A percentile compares a stretch with the other conserved stretches of the same genome.
Evolutionary conservation across 345 rosid species (phyloP).

Genomic region (Crucihimalaya himalaica): DNA sequence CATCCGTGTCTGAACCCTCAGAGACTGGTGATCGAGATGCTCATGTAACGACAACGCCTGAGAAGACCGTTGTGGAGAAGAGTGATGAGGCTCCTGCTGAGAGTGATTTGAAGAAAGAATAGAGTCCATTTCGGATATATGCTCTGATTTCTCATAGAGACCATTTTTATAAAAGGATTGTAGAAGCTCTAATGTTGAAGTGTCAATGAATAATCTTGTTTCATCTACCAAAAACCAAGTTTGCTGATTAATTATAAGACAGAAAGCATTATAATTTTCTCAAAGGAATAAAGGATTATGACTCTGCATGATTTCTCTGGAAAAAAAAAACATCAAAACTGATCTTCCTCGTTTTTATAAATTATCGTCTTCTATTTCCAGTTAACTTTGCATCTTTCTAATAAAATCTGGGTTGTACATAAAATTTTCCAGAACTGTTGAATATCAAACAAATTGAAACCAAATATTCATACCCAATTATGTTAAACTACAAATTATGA

Average conservation of each 20-base stretch:
- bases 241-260: slow-evolving; percentile 5
- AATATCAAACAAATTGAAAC: no score
- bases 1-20: slow-evolving; percentile 44
- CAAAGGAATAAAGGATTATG: no score
- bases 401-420: no score
- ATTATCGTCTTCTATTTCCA: not conserved
- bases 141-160: slow-evolving; percentile 17
- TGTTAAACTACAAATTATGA: no score
- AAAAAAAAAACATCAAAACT: no score
- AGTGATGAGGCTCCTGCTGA: slow-evolving; percentile 22
- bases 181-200: slow-evolving; percentile 16
- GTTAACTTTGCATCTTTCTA: no score
- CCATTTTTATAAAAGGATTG: slow-evolving; percentile 4
- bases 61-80: slow-evolving; percentile 14
- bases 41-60: slow-evolving; percentile 14
- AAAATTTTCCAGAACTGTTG: no score
- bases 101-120: slow-evolving; percentile 29
- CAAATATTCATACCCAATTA: no score
- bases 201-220: slow-evolving; percentile 19
- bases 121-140: not conserved
- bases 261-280: not conserved
- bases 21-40: slow-evolving; percentile 44
- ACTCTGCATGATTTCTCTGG: no score
- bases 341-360: not conserved
- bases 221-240: not conserved